Conservation (phyloP, 1,139 yeast species). For the Candida gigantensis region DNA sequence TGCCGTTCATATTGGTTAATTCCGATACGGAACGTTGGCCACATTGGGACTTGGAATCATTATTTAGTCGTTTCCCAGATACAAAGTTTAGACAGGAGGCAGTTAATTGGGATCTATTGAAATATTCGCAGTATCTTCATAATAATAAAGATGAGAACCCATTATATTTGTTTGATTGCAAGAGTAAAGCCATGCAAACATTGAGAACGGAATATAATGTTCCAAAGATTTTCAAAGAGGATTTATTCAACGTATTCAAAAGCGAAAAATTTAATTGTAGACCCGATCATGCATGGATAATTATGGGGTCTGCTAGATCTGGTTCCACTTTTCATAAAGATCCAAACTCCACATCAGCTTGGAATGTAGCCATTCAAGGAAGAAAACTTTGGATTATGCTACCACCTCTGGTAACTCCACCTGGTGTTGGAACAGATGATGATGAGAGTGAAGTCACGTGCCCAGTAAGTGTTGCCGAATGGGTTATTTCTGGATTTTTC, state of each 20-base stretch:
- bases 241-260: slow-evolving; percentile 48
- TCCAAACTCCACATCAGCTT: slow-evolving; percentile 87
- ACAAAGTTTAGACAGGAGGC: slow-evolving; percentile 79
- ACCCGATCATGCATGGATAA: slow-evolving; percentile 91
- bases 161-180: slow-evolving; percentile 80
- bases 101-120: slow-evolving; percentile 71
- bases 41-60: slow-evolving; percentile 55
- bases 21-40: slow-evolving; percentile 57
- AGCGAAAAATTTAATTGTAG: slow-evolving; percentile 46
- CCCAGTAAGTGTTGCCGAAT: slow-evolving; percentile 87
- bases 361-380: slow-evolving; percentile 81
- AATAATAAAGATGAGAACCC: slow-evolving; percentile 79
- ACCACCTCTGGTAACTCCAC: slow-evolving; percentile 76
- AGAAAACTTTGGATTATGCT: slow-evolving; percentile 86
- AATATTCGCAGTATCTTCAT: slow-evolving; percentile 62
- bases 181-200: slow-evolving; percentile 60
- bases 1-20: slow-evolving; percentile 69
- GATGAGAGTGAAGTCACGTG: slow-evolving; percentile 90
- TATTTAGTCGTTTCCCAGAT: slow-evolving; percentile 56
- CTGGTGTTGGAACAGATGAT: slow-evolving; percentile 78
- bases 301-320: slow-evolving; percentile 75
- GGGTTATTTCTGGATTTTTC: slow-evolving; percentile 82
- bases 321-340: slow-evolving; percentile 94
- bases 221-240: slow-evolving; percentile 56
- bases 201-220: slow-evolving; percentile 54